phyloP scores from a whole-genome alignment of 768 basidiomycete genomes.

The Hericium coralloides region DNA sequence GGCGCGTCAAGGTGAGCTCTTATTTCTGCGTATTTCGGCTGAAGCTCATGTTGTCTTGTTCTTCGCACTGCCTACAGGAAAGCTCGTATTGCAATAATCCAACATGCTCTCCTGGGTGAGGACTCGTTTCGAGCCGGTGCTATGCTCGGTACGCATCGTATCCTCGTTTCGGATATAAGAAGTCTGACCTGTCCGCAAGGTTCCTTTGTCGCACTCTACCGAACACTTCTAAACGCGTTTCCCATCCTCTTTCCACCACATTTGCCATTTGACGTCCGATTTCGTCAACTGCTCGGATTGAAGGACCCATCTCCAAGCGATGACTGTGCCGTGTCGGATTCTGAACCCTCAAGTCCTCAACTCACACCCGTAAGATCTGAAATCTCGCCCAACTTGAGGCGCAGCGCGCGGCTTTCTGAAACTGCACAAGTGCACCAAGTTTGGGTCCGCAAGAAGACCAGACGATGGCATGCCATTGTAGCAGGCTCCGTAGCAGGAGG shows the following conservation, averaged over 20 bases:
- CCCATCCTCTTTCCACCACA: slow-evolving; percentile 53
- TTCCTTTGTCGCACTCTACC: slow-evolving; percentile 72
- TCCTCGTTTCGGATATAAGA: neutral
- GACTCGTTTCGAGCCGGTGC: slow-evolving; percentile 81
- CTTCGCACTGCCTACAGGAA: slow-evolving; percentile 32
- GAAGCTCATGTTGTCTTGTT: neutral
- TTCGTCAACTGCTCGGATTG: slow-evolving; percentile 7
- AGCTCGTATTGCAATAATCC: slow-evolving; percentile 55
- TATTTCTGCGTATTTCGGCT: neutral
- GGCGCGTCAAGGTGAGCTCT: slow-evolving; percentile 50
- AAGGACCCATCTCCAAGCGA: neutral
- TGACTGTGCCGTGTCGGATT: slow-evolving; percentile 21
- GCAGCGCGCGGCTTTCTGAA: slow-evolving; percentile 47
- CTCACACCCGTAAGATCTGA: slow-evolving; percentile 9
- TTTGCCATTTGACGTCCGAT: slow-evolving; percentile 14
- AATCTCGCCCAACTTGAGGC: slow-evolving; percentile 17
- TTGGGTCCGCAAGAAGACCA: slow-evolving; percentile 57
- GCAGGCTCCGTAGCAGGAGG: slow-evolving; percentile 74
- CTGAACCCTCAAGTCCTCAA: slow-evolving; percentile 14
- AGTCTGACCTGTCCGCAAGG: slow-evolving; percentile 30
- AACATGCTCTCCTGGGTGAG: slow-evolving; percentile 74
- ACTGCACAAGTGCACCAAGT: slow-evolving; percentile 54
- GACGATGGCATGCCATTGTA: slow-evolving; percentile 70
- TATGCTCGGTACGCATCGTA: slow-evolving; percentile 59
- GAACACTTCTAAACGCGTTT: slow-evolving; percentile 67